Conservation (phyloP, 352 stramenopile genomes). For the Pythium inflatum region DNA sequence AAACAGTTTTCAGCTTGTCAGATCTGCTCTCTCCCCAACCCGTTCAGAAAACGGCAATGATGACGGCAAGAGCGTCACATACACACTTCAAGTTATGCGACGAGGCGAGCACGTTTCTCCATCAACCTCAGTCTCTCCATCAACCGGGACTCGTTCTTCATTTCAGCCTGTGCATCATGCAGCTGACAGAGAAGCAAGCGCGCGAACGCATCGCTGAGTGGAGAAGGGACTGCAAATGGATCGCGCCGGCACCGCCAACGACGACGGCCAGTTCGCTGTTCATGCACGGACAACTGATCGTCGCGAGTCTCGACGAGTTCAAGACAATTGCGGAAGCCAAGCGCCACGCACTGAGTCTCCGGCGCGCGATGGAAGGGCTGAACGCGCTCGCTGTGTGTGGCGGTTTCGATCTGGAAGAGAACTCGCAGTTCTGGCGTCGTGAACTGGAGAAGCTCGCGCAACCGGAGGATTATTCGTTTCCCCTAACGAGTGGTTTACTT, state of each 20-base stretch:
- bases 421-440: background rate
- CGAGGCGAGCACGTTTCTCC: too few relatives aligned
- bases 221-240: background rate
- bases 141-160: too few relatives aligned
- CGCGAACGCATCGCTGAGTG: background rate
- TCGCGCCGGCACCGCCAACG: background rate
- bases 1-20: too few relatives aligned
- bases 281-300: background rate
- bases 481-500: too few relatives aligned
- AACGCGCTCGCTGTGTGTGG: background rate
- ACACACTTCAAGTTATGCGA: too few relatives aligned
- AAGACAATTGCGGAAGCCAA: background rate
- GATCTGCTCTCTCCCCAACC: too few relatives aligned
- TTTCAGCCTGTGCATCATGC: too few relatives aligned
- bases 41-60: too few relatives aligned
- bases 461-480: background rate
- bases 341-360: background rate
- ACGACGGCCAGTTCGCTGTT: background rate
- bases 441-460: background rate
- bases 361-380: background rate
- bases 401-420: slow-evolving; percentile 8
- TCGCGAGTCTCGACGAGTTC: background rate
- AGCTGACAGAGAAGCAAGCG: background rate
- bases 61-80: too few relatives aligned
- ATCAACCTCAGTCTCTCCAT: too few relatives aligned